Conservation (phyloP, 2,329 filamentous ascomycete species). For the Stemphylium vesicarium region DNA sequence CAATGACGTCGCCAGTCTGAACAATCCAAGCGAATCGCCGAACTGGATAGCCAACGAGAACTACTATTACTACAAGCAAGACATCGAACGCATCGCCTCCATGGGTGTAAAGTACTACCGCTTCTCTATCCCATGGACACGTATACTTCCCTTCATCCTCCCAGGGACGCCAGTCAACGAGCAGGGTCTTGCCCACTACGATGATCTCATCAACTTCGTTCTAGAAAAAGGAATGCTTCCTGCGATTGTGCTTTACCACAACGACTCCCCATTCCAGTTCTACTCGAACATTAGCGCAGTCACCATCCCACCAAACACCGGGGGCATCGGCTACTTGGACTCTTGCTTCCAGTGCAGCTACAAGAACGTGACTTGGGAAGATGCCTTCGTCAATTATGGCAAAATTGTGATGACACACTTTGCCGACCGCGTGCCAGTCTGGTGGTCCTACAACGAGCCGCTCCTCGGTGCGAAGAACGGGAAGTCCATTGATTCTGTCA, state of each 20-base stretch:
- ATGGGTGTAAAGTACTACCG: slow-evolving; percentile 61
- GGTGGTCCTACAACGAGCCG: slow-evolving; percentile 63
- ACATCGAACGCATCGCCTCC: slow-evolving; percentile 60
- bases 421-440: slow-evolving; percentile 59
- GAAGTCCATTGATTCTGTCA: slow-evolving; percentile 43
- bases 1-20: slow-evolving; percentile 23
- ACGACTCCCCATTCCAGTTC: slow-evolving; percentile 57
- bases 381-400: slow-evolving; percentile 61
- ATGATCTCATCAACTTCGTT: slow-evolving; percentile 60
- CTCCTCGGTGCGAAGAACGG: slow-evolving; percentile 52
- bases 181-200: slow-evolving; percentile 60
- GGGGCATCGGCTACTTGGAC: slow-evolving; percentile 38
- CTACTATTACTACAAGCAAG: slow-evolving; percentile 64
- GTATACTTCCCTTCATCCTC: slow-evolving; percentile 60
- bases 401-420: slow-evolving; percentile 60
- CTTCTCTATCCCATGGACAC: slow-evolving; percentile 60
- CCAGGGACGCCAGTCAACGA: slow-evolving; percentile 60
- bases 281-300: slow-evolving; percentile 43
- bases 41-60: slow-evolving; percentile 55
- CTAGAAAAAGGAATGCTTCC: slow-evolving; percentile 59
- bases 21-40: slow-evolving; percentile 11
- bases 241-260: slow-evolving; percentile 57
- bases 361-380: slow-evolving; percentile 56
- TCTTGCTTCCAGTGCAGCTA: slow-evolving; percentile 47
- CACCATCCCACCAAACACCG: slow-evolving; percentile 25